Conservation (phyloP, 106 monocot genomes). For the Xerophyta viscosa region DNA sequence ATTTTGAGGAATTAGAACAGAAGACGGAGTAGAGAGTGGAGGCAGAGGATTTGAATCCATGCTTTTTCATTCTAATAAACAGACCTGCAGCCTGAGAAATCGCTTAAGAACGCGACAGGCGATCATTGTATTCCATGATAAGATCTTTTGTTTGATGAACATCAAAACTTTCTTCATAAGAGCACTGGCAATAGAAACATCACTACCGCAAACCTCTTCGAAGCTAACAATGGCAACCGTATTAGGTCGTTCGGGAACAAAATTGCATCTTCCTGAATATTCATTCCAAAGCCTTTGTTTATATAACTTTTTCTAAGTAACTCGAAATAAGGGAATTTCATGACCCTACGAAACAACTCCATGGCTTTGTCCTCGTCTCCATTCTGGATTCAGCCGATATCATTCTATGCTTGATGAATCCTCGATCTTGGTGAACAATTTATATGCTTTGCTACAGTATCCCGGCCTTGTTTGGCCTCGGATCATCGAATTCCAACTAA, state of each 20-base stretch:
- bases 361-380: constrained; percentile 75
- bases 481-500: constrained; percentile 95
- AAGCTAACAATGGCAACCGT: constrained; percentile 60
- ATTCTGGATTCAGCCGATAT: constrained; percentile 77
- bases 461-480: constrained; percentile 64
- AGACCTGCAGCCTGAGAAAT: constrained; percentile 30
- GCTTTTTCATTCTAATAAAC: constrained; percentile 44
- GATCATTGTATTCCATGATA: constrained; percentile 81
- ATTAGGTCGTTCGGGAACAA: constrained; percentile 37
- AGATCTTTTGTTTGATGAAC: constrained; percentile 26
- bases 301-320: constrained; percentile 36
- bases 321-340: constrained; percentile 89
- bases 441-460: constrained; percentile 65
- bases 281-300: constrained; percentile 45
- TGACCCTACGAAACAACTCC: constrained; percentile 66
- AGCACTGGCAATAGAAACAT: constrained; percentile 49
- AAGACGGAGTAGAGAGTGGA: too few relatives aligned
- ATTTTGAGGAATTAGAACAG: too few relatives aligned
- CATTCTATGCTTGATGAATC: constrained; percentile 75
- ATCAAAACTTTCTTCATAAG: constrained; percentile 49
- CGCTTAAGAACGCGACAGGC: constrained; percentile 53
- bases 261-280: constrained; percentile 71
- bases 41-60: constrained; percentile 36
- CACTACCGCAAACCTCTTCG: constrained; percentile 44
- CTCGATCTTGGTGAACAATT: constrained; percentile 76